Conservation (phyloP, 257 asterid genomes). For the Solanum raphanifolium region DNA sequence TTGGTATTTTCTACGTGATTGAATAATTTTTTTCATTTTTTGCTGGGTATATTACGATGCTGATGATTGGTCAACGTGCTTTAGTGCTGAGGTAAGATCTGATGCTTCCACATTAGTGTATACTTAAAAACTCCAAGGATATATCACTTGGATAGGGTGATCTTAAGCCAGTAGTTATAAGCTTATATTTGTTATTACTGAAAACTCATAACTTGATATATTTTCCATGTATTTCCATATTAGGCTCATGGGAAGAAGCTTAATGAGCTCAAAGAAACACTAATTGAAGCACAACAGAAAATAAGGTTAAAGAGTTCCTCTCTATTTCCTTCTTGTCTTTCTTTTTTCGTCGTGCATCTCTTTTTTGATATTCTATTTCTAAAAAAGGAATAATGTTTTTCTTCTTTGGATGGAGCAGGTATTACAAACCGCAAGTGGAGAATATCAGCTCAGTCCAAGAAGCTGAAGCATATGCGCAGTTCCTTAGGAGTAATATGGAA, state of each 20-base stretch:
- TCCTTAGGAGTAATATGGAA: conserved; percentile 33
- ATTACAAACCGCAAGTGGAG: conserved; percentile 37
- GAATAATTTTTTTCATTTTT: too few species aligned
- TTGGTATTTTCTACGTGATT: too few species aligned
- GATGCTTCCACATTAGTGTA: too few species aligned
- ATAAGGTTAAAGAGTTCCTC: conserved; percentile 27
- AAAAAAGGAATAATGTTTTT: background rate
- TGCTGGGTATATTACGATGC: too few species aligned
- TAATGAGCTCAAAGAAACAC: conserved; percentile 33
- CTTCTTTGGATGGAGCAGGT: conserved; percentile 1
- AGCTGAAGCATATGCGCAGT: conserved; percentile 46
- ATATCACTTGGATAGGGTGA: too few species aligned
- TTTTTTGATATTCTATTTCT: background rate
- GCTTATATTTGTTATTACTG: background rate
- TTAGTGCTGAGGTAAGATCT: too few species aligned
- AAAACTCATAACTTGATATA: background rate
- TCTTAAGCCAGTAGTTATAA: too few species aligned
- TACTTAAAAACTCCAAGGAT: too few species aligned
- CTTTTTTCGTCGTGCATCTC: background rate
- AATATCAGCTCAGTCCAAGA: conserved; percentile 36
- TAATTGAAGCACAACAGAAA: conserved; percentile 31
- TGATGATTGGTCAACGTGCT: too few species aligned
- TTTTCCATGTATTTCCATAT: background rate
- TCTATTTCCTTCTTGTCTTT: background rate
- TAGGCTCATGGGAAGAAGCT: conserved; percentile 50